phyloP scores from a whole-genome alignment of 2,329 filamentous ascomycete species.

The Calycina marina region DNA sequence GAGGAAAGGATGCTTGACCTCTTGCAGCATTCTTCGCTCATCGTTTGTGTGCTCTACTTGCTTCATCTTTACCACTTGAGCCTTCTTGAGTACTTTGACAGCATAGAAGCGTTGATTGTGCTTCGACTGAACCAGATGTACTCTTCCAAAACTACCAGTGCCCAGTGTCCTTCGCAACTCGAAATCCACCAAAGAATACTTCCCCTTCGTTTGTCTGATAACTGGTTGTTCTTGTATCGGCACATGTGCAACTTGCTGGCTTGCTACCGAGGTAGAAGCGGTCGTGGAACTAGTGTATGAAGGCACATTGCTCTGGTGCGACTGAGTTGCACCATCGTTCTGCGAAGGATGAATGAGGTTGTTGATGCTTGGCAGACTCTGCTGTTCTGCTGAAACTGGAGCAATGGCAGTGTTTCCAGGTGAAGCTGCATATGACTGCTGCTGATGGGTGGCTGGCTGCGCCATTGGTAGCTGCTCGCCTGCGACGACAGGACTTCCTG shows the following conservation, averaged over 20 bases:
- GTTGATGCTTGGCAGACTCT: constrained; percentile 68
- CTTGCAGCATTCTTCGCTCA: constrained; percentile 85
- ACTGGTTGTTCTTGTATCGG: constrained; percentile 8
- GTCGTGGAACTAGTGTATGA: constrained; percentile 12
- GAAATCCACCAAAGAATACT: constrained; percentile 90
- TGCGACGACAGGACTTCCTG: constrained; percentile 18
- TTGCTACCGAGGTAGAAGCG: constrained; percentile 17
- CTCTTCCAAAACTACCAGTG: constrained; percentile 91
- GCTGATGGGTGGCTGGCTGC: constrained; percentile 20
- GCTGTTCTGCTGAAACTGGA: constrained; percentile 21
- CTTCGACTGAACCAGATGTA: constrained; percentile 92
- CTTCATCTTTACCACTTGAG: constrained; percentile 99
- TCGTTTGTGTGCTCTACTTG: constrained; percentile 99
- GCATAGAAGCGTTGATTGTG: constrained; percentile 98
- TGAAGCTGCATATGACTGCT: constrained; percentile 17
- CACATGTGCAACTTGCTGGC: constrained; percentile 8
- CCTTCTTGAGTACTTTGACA: constrained; percentile 96
- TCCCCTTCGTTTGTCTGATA: constrained; percentile 74
- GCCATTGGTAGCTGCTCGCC: constrained; percentile 21
- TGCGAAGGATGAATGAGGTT: constrained; percentile 64
- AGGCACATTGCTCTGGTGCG: constrained; percentile 7
- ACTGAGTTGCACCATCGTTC: constrained; percentile 28
- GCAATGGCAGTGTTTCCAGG: constrained; percentile 16
- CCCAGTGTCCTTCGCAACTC: constrained; percentile 80
- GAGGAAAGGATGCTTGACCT: constrained; percentile 94